Evolutionary conservation across 805 yeast genomes (phyloP), one percentile per base, ranked within the genome.

Genomic region (Kazachstania taianensis): DNA sequence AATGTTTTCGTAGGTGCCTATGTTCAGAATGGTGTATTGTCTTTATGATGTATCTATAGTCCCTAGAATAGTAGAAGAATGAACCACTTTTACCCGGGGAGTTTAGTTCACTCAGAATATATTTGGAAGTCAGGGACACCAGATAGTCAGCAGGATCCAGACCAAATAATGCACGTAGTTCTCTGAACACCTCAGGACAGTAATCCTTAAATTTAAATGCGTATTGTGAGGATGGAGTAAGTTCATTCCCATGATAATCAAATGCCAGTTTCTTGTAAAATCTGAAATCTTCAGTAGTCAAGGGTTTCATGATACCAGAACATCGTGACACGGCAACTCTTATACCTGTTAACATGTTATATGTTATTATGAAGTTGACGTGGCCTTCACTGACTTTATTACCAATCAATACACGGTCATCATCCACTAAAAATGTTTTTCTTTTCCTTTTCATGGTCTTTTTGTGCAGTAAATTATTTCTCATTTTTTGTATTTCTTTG

Each of bases 81-180:
- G 96, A 85, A 0, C 98, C 98, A 51, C 94, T 81, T 57, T 92
- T 92, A 3, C 98, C 98, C 0, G 97, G 96, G 2, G 96, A 86
- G 15, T 89, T 94, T 44, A 86, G 65, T 60, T 89, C 96, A 19
- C 92, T 81, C 26, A 92, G 70, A 43, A 92, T 82, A 53, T 89
- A 89, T 57, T 86, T 86, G 15, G 96, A 89, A 0, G 97, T 89
- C 45, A 92, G 68, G 1, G 96, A 84, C 48, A 89, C 78, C 37
- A 92, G 67, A 57, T 94, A 92, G 57, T 94, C 98, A 1, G 96
- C 97, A 3, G 95, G 95, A 52, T 92, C 97, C 20, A 92, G 68
- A 10, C 87, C 86, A 63, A 94, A 92, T 28, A 75, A 52, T 5
- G 73, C 64, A 36, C 98, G 66, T 37, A 92, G 62, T 46, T 84